These are phyloP conservation scores for Neurospora tetrasperma DNA, from an alignment of 495 filamentous ascomycete species.

Conservation along the genomic window DNA sequence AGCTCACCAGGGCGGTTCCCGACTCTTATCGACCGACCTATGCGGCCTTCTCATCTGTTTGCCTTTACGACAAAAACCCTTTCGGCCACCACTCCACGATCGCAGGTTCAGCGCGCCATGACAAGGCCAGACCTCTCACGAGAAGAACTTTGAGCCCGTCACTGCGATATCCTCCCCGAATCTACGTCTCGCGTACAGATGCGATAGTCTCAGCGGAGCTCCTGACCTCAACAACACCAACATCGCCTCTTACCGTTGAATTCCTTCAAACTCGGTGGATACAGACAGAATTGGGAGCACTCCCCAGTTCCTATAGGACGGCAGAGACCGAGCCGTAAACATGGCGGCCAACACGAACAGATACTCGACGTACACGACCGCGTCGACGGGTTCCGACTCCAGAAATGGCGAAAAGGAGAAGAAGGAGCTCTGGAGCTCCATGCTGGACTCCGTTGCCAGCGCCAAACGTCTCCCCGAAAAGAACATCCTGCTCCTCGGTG, in stretches of 20 bases:
- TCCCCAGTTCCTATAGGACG: neutral
- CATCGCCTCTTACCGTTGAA: neutral
- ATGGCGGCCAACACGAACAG: conserved; percentile 49
- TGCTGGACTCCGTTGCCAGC: conserved; percentile 84
- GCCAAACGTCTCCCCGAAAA: conserved; percentile 89
- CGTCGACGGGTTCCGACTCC: conserved; percentile 34
- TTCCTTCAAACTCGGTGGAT: neutral
- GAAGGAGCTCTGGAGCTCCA: conserved; percentile 88
- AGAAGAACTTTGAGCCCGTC: neutral
- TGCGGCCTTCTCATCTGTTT: neutral
- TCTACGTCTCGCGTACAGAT: neutral
- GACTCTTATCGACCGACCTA: neutral
- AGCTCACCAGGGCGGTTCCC: neutral
- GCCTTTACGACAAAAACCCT: neutral
- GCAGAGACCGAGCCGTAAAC: conserved; percentile 1
- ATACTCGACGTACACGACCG: conserved; percentile 42
- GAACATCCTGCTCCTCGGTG: conserved; percentile 78
- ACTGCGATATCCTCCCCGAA: neutral
- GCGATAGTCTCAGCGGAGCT: conserved; percentile 8
- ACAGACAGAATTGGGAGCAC: neutral
- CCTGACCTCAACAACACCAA: neutral
- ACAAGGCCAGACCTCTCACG: neutral
- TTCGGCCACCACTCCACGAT: neutral
- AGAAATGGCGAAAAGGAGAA: conserved; percentile 63
- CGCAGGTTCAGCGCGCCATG: neutral